phyloP scores from a whole-genome alignment of 768 basidiomycete species.

The Brasilioporus rufonigricans region DNA sequence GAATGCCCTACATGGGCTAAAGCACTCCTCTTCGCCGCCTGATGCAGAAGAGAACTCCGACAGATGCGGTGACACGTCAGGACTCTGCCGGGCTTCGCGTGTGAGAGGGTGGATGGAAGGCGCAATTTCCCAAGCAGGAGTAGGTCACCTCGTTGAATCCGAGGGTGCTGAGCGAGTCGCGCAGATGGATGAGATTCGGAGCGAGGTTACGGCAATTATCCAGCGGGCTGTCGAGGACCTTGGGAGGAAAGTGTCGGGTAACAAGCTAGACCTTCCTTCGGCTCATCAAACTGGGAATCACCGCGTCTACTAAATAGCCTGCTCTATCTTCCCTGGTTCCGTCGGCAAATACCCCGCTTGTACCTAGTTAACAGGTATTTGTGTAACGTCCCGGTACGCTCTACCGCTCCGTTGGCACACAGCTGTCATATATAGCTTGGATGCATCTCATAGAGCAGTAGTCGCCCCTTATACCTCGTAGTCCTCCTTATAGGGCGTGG shows the following conservation, averaged over 20 bases:
- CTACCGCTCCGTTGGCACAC: too few relatives aligned
- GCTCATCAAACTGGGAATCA: neutral
- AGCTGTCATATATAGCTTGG: too few relatives aligned
- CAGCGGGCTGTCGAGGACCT: slow-evolving; percentile 53
- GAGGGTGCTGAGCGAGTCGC: slow-evolving; percentile 10
- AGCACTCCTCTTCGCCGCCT: neutral
- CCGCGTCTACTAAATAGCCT: neutral
- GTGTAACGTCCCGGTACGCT: too few relatives aligned
- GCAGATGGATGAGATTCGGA: slow-evolving; percentile 42
- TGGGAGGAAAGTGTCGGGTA: slow-evolving; percentile 49
- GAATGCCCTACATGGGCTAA: slow-evolving; percentile 1
- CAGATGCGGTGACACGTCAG: neutral
- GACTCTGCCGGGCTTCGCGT: neutral
- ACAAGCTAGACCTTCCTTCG: slow-evolving; percentile 24
- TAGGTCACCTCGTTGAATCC: neutral
- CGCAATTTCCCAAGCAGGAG: slow-evolving; percentile 3
- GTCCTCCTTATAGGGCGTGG: too few relatives aligned
- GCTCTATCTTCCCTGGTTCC: neutral
- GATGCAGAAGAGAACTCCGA: neutral
- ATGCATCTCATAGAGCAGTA: too few relatives aligned
- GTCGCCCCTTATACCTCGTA: too few relatives aligned
- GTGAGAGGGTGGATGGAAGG: slow-evolving; percentile 16
- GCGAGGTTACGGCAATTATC: slow-evolving; percentile 52
- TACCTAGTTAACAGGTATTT: neutral
- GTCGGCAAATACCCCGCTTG: neutral